These are phyloP conservation scores for Aegilops longissima DNA, from an alignment of 176 grass and related monocot genomes.

Conservation along the genomic window DNA sequence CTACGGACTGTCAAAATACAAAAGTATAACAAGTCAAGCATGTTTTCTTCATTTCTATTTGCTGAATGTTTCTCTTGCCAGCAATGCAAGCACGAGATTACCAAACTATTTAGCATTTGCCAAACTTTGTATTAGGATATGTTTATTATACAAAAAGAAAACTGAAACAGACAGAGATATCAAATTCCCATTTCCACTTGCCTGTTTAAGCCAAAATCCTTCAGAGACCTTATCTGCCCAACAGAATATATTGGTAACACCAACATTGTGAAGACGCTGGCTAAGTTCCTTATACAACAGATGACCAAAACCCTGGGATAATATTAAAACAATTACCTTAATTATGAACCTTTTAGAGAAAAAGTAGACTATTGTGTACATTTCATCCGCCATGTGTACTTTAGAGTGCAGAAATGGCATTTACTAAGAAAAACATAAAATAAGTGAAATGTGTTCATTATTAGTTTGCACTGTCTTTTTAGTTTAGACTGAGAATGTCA, in stretches of 20 bases:
- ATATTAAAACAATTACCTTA: conserved; percentile 25
- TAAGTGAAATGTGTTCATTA: not conserved
- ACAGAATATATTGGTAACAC: conserved; percentile 72
- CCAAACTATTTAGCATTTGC: not conserved
- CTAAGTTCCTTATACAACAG: conserved; percentile 71
- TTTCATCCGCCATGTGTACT: conserved; percentile 8
- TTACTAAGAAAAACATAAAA: not conserved
- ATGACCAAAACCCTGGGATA: conserved; percentile 70
- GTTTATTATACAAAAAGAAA: conserved; percentile 10
- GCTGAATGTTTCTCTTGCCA: not conserved
- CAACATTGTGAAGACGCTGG: conserved; percentile 79
- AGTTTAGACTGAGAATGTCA: not conserved
- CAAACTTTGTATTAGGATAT: not conserved
- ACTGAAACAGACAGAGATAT: not conserved
- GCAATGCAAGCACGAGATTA: not conserved
- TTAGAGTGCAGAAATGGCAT: not conserved
- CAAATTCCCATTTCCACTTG: conserved; percentile 30
- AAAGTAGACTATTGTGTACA: not conserved
- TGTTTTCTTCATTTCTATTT: not conserved
- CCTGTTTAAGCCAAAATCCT: conserved; percentile 98
- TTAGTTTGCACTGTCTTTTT: not conserved
- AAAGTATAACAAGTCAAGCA: conserved; percentile 6
- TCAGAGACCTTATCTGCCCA: conserved; percentile 83
- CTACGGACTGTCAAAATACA: not conserved
- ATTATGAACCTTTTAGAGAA: not conserved